Base-by-base conservation (phyloP, 768 basidiomycete species). In the Nevesoporus exiguus region DNA sequence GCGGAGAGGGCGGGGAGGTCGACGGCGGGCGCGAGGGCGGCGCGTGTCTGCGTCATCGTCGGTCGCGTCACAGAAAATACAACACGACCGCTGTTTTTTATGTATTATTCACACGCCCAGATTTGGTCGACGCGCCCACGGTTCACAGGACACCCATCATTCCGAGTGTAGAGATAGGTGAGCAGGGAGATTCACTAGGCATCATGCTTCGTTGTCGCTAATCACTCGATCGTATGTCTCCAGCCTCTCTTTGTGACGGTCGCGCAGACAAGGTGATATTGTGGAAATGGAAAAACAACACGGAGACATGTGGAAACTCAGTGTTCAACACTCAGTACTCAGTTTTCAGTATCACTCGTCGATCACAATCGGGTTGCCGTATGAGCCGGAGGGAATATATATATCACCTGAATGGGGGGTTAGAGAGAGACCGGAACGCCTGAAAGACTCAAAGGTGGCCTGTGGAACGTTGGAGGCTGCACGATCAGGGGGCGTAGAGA, bases 1-100 rank as follows among this genome's bases (percentile, higher is more conserved):
- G 74, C 81, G 62, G 83, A 80, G 41, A 93, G 73, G 21, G 82
- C 77, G 42, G 74, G 65, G 47, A 91, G 72, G 70, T 90, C 87
- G 25, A 87, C 77, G 40, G 60, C 60, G 64, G 66, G 52, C 54
- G 50, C 50, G 54, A 40, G 47, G 29, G 61, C 39, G 39, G 39
- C 4, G 19, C 39, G 39, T 53, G 61, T 57, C 55, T 57, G 61
- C 33, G 62, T 53, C 62, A 63, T 63, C 48, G 39, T 39, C 19
- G n/a, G 46, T 22, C 24, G 43, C 37, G 31, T 36, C 22, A 19
- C 46, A 24, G 40, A 42, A 42, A 24, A 42, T 10, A 22, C 13
- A 6, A 25, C 1, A 42, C 21, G 1, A 10, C 5, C 33, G n/a
- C 13, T 33, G 33, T 33, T 33, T 19, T n/a, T n/a, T 19, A 17